These are phyloP conservation scores for Myochromella boudieri DNA, from an alignment of 768 basidiomycete genomes.

Conservation along the genomic window DNA sequence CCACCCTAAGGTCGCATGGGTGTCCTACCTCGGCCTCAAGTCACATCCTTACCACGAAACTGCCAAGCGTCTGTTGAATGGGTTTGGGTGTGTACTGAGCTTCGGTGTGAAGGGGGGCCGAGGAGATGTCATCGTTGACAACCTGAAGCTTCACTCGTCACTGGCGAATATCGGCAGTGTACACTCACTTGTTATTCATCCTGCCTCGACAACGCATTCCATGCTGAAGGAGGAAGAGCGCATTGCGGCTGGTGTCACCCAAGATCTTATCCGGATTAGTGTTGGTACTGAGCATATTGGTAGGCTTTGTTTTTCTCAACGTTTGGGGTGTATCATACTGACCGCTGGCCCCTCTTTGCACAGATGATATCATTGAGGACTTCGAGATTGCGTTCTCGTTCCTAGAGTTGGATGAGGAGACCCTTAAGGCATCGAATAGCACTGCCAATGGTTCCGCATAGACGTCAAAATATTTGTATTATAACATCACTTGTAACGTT, in stretches of 20 bases:
- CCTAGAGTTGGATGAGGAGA: too few species aligned
- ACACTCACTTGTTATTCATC: conserved; percentile 82
- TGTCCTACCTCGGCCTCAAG: conserved; percentile 72
- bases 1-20: conserved; percentile 72
- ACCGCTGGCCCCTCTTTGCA: too few species aligned
- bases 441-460: too few species aligned
- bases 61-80: conserved; percentile 55
- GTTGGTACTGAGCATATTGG: too few species aligned
- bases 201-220: conserved; percentile 75
- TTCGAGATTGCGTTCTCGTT: too few species aligned
- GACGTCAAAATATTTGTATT: too few species aligned
- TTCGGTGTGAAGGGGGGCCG: conserved; percentile 69
- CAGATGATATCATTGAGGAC: too few species aligned
- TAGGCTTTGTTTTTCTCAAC: too few species aligned
- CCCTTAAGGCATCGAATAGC: too few species aligned
- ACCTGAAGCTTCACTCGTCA: conserved; percentile 67
- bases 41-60: conserved; percentile 59
- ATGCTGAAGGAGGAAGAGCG: conserved; percentile 66
- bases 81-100: conserved; percentile 73
- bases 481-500: too few species aligned
- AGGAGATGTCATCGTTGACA: conserved; percentile 65
- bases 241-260: conserved; percentile 64
- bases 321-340: too few species aligned
- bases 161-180: conserved; percentile 60
- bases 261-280: conserved; percentile 78